A percentile compares a stretch with the other conserved stretches of the same genome.
Conservation (phyloP, 2,329 filamentous ascomycete genomes). For the Calonectria leucothoes region DNA sequence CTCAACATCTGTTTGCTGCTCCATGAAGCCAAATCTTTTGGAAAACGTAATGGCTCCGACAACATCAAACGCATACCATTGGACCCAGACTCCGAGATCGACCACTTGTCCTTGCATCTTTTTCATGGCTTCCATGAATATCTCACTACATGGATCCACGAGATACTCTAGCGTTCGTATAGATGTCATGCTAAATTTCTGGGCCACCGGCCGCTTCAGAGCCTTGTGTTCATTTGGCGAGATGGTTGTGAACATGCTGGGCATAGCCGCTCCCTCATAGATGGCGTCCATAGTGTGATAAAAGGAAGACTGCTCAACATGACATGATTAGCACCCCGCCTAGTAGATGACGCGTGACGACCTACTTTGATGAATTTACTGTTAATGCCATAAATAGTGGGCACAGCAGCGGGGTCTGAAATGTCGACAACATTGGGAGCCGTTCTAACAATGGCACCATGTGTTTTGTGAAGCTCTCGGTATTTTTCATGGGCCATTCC, state of each 20-base stretch:
- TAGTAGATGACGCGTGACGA: too few species aligned
- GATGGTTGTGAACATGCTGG: neutral
- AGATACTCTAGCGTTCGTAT: neutral
- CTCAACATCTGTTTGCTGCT: conserved; percentile 70
- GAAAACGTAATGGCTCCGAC: conserved; percentile 72
- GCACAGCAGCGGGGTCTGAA: conserved; percentile 39
- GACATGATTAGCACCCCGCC: neutral
- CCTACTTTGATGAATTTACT: neutral
- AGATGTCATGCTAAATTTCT: neutral
- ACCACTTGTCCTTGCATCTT: neutral
- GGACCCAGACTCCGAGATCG: neutral
- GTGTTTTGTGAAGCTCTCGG: conserved; percentile 7
- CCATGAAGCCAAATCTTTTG: conserved; percentile 70
- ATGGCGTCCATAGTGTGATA: neutral
- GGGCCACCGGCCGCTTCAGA: neutral
- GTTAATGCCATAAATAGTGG: neutral
- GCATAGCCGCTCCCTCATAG: neutral
- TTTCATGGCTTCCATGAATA: neutral
- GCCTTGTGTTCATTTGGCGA: neutral
- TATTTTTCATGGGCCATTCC: neutral
- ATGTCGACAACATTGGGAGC: conserved; percentile 33
- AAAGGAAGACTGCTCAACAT: neutral
- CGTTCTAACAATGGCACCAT: conserved; percentile 30
- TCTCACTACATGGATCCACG: neutral
- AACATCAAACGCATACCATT: conserved; percentile 74